Evolutionary conservation across 116 monocot genomes (phyloP), one percentile per base, ranked within the genome.

Genomic region (Iris pallida): DNA sequence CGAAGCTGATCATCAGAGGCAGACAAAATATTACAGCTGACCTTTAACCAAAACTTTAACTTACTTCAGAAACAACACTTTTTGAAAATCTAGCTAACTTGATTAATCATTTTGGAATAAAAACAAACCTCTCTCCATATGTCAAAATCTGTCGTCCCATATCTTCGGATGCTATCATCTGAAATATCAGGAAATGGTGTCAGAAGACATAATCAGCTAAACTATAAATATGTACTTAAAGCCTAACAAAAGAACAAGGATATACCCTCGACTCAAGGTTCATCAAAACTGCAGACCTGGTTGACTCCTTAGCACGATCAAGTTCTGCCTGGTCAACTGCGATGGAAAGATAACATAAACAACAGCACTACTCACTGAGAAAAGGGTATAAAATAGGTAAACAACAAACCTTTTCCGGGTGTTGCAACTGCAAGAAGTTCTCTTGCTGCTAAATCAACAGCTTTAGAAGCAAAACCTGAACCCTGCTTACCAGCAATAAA

Each of bases 131-230:
- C 70, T 92, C 87, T 65, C 97, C 97, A 80, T 89, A 97, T 55
- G 97, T 90, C 79, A 97, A 78, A 70, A 97, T 87, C 66, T 97
- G 97, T 16, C 92, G 71, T 14, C 97, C 97, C 57, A 92, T 92
- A 61, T 97, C 97, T 79, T 97, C 90, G 11, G 92, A 82, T 48
- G 81, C 83, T 47, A 92, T 75, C 76, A 83, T 84, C 90, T 88
- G 77, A 47, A 70, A 58, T 53, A 65, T 12, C 16, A 48, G 66
- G 58, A 51, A 67, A 67, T 55, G 16, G 55, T 43, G 14, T 55
- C 67, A 67, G 16, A 43, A 16, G 15, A 45, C 30, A 63, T 30
- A 12, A 59, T 8, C 8, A 44, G 45, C 57, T 14, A 16, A 54
- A 42, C 5, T 20, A 66, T 9, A 16, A 10, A 73, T 47, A 66